Evolutionary conservation across 23 red algal genomes (phyloP).

Genomic region (Agarophyton chilense): DNA sequence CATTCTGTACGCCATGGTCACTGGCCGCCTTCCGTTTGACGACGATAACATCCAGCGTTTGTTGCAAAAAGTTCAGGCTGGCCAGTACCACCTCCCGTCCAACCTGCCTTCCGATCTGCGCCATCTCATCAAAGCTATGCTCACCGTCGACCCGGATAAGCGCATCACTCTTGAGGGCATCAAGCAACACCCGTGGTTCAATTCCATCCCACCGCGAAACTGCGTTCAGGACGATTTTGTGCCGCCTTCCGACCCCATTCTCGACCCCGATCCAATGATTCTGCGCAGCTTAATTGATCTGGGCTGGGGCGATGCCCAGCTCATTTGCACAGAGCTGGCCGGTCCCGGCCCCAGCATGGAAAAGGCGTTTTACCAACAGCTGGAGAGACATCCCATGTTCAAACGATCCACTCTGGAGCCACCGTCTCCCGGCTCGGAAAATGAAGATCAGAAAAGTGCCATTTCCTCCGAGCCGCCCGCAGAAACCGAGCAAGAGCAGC

Average conservation of each 20-base stretch:
- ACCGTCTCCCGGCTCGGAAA: background rate
- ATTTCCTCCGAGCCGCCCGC: background rate
- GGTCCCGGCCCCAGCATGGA: slow-evolving; percentile 82
- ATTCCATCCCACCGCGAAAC: slow-evolving; percentile 51
- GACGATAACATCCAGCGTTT: slow-evolving; percentile 99
- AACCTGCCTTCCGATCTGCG: slow-evolving; percentile 76
- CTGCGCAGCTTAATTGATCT: slow-evolving; percentile 82
- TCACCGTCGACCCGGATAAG: slow-evolving; percentile 90
- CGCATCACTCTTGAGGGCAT: slow-evolving; percentile 87
- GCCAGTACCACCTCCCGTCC: slow-evolving; percentile 85
- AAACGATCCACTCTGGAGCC: slow-evolving; percentile 16
- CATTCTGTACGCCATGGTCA: slow-evolving; percentile 98
- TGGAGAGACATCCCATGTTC: slow-evolving; percentile 82
- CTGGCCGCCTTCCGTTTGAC: slow-evolving; percentile 99
- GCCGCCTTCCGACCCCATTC: slow-evolving; percentile 76
- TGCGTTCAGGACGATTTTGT: slow-evolving; percentile 72
- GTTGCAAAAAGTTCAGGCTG: slow-evolving; percentile 91
- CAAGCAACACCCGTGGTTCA: slow-evolving; percentile 92
- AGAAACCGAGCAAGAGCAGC: background rate
- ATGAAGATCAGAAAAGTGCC: background rate
- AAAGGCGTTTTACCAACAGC: slow-evolving; percentile 92
- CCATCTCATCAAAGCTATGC: slow-evolving; percentile 84
- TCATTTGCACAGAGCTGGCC: slow-evolving; percentile 59
- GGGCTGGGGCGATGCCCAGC: slow-evolving; percentile 86
- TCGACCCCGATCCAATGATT: slow-evolving; percentile 79